A percentile compares a stretch with the other conserved stretches of the same genome.
Conservation (phyloP, 768 basidiomycete species). For the Rhizopogon vesiculosus region DNA sequence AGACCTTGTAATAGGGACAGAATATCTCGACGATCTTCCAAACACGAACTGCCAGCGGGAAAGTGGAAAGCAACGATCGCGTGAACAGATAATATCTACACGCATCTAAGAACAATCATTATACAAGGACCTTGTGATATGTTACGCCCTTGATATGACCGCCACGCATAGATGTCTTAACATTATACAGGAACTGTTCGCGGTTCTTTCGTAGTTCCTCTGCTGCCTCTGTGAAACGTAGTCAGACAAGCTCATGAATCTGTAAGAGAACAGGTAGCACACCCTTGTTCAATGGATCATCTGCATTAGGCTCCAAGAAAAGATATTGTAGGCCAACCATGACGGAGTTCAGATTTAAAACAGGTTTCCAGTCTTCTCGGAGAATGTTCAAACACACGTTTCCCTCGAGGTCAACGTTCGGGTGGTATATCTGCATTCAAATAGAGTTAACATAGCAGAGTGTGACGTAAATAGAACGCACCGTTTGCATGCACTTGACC, state of each 20-base stretch:
- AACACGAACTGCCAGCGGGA: not conserved
- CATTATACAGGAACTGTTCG: slow-evolving; percentile 78
- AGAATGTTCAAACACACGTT: slow-evolving; percentile 99
- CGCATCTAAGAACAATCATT: slow-evolving; percentile 24
- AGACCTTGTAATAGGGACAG: not conserved
- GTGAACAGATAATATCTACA: slow-evolving; percentile 5
- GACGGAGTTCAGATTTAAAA: slow-evolving; percentile 94
- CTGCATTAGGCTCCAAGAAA: slow-evolving; percentile 97
- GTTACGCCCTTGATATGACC: slow-evolving; percentile 69
- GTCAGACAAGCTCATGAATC: slow-evolving; percentile 6
- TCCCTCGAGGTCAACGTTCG: slow-evolving; percentile 96
- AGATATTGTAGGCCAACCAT: slow-evolving; percentile 99
- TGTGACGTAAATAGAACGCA: slow-evolving; percentile 30
- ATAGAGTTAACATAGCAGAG: slow-evolving; percentile 6
- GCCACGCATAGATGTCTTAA: slow-evolving; percentile 85
- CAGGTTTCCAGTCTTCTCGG: slow-evolving; percentile 99
- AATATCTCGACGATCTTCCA: not conserved
- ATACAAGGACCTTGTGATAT: slow-evolving; percentile 70
- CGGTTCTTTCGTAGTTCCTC: slow-evolving; percentile 89
- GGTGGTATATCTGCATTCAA: slow-evolving; percentile 85
- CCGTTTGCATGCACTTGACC: slow-evolving; percentile 95
- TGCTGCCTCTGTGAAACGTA: slow-evolving; percentile 72
- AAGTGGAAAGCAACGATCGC: not conserved
- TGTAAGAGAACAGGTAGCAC: slow-evolving; percentile 17
- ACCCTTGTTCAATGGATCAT: slow-evolving; percentile 99